Conservation (phyloP, 73 alveolate species). For the Blepharisma stoltei region DNA sequence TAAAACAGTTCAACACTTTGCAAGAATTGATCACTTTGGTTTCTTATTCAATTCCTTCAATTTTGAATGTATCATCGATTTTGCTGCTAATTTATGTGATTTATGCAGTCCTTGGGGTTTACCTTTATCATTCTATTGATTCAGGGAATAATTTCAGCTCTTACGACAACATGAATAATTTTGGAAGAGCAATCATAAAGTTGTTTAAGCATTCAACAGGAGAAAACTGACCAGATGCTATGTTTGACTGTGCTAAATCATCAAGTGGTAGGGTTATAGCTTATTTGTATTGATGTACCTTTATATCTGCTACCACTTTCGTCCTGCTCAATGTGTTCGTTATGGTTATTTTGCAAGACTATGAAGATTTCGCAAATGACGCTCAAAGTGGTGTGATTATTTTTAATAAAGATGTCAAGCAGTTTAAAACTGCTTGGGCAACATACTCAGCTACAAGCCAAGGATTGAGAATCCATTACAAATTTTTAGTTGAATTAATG, state of each 20-base stretch:
- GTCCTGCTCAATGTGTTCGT: slow-evolving; percentile 67
- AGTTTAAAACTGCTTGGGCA: slow-evolving; percentile 41
- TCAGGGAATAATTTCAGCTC: slow-evolving; percentile 57
- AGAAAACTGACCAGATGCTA: slow-evolving; percentile 76
- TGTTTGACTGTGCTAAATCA: slow-evolving; percentile 55
- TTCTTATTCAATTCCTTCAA: slow-evolving; percentile 80
- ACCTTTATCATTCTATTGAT: slow-evolving; percentile 63
- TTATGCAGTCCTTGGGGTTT: slow-evolving; percentile 86
- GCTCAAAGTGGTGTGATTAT: slow-evolving; percentile 55
- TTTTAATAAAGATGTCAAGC: slow-evolving; percentile 46
- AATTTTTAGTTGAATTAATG: slow-evolving; percentile 19
- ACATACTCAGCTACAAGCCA: slow-evolving; percentile 26
- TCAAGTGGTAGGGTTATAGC: slow-evolving; percentile 37
- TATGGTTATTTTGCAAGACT: slow-evolving; percentile 57
- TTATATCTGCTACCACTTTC: slow-evolving; percentile 41
- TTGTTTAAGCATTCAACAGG: slow-evolving; percentile 86
- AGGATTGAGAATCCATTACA: slow-evolving; percentile 30
- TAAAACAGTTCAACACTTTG: slow-evolving; percentile 78
- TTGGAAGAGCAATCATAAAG: slow-evolving; percentile 63
- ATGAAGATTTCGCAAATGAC: slow-evolving; percentile 51
- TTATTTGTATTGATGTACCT: slow-evolving; percentile 44
- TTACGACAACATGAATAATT: slow-evolving; percentile 68
- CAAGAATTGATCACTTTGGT: slow-evolving; percentile 72
- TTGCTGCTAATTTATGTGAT: slow-evolving; percentile 82
- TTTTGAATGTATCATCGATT: slow-evolving; percentile 79